phyloP scores from a whole-genome alignment of 1,139 yeast species.

The Candida sp. region DNA sequence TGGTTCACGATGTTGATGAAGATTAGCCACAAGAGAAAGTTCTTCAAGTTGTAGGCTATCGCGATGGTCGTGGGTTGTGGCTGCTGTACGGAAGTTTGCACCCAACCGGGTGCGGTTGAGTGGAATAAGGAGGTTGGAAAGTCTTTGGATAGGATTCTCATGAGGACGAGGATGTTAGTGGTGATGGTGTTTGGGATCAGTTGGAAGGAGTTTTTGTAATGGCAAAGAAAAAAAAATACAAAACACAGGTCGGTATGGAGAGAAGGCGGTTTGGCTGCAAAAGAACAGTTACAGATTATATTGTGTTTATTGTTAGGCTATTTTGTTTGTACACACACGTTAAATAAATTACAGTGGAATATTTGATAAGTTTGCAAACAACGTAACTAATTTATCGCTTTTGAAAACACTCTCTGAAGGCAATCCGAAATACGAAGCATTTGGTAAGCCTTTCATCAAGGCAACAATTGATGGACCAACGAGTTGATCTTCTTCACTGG shows the following conservation, averaged over 20 bases:
- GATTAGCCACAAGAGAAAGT: conserved; percentile 12
- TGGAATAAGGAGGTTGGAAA: conserved; percentile 10
- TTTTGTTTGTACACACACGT: neutral
- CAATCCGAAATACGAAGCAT: conserved; percentile 49
- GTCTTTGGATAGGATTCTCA: conserved; percentile 10
- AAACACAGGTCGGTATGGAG: neutral
- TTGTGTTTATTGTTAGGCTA: neutral
- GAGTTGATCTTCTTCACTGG: conserved; percentile 28
- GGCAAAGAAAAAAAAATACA: neutral
- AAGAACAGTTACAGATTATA: neutral
- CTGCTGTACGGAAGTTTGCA: conserved; percentile 4
- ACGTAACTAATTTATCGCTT: conserved; percentile 43
- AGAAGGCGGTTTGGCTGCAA: neutral
- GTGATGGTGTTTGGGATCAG: neutral
- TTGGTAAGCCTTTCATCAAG: conserved; percentile 57
- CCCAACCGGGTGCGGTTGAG: conserved; percentile 9
- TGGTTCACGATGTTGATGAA: conserved; percentile 12
- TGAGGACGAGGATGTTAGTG: neutral
- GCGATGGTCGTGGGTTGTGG: conserved; percentile 1
- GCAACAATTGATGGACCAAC: conserved; percentile 59
- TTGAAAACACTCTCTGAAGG: conserved; percentile 43
- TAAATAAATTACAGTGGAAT: conserved; percentile 19
- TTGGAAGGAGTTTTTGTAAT: neutral
- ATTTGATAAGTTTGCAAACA: conserved; percentile 40
- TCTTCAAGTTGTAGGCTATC: conserved; percentile 7